Percentiles rank a stretch among this genome's conserved stretches.
phyloP scores from a whole-genome alignment of 108 stramenopile species.

The Pelagomonas calceolata region DNA sequence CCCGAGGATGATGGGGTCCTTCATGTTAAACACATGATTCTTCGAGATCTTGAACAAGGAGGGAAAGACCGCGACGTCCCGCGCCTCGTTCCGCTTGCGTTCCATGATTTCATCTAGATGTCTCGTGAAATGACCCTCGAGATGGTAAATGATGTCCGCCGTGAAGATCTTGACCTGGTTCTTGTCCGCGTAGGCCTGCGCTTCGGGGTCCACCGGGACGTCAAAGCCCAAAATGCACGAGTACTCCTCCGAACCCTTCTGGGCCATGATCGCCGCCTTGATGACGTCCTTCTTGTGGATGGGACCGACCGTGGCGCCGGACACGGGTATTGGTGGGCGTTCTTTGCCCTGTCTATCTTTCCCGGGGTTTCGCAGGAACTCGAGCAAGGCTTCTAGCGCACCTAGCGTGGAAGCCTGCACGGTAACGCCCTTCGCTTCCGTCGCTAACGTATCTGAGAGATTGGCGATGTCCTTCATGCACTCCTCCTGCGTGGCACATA shows the following conservation, averaged over 20 bases:
- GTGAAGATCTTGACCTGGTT: slow-evolving; percentile 89
- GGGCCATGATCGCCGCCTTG: slow-evolving; percentile 93
- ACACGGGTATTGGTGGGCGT: slow-evolving; percentile 90
- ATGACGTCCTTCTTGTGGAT: slow-evolving; percentile 96
- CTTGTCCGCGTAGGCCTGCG: slow-evolving; percentile 77
- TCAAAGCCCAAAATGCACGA: slow-evolving; percentile 96
- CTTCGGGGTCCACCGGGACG: slow-evolving; percentile 82
- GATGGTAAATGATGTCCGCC: slow-evolving; percentile 99
- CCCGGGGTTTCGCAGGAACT: slow-evolving; percentile 91
- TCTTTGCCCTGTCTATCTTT: slow-evolving; percentile 21
- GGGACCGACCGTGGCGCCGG: slow-evolving; percentile 86
- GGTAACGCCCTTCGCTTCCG: slow-evolving; percentile 85
- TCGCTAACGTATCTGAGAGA: slow-evolving; percentile 71
- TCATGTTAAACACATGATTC: slow-evolving; percentile 93
- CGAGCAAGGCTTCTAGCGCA: slow-evolving; percentile 92
- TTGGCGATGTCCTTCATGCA: slow-evolving; percentile 85
- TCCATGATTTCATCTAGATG: slow-evolving; percentile 74
- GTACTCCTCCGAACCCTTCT: slow-evolving; percentile 84
- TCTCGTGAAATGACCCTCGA: slow-evolving; percentile 90
- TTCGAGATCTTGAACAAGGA: slow-evolving; percentile 82
- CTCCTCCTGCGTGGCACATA: no score
- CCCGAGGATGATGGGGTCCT: slow-evolving; percentile 96
- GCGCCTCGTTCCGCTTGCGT: slow-evolving; percentile 66
- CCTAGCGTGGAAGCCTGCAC: slow-evolving; percentile 98
- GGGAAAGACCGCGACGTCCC: slow-evolving; percentile 60